phyloP scores from a whole-genome alignment of 1,139 yeast genomes.

The Schwanniomyces etchellsii region DNA sequence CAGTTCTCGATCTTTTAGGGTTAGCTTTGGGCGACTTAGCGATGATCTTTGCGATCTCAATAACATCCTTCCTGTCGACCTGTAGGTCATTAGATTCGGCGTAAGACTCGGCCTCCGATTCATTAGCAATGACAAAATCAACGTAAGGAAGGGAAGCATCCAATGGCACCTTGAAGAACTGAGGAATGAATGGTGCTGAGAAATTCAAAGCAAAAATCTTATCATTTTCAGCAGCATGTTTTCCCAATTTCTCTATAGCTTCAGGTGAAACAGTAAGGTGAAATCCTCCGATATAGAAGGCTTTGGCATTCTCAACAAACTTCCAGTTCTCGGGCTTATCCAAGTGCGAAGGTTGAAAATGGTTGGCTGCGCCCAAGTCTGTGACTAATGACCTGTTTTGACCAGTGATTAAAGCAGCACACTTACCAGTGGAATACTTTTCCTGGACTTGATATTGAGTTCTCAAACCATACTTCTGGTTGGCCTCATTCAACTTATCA shows the following conservation, averaged over 20 bases:
- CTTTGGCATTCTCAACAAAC: slow-evolving; percentile 72
- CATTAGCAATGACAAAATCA: slow-evolving; percentile 91
- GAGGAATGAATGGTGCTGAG: slow-evolving; percentile 95
- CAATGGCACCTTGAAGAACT: slow-evolving; percentile 89
- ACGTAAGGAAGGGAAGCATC: slow-evolving; percentile 79
- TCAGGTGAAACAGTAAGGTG: slow-evolving; percentile 97
- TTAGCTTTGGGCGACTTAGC: slow-evolving; percentile 78
- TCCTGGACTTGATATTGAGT: slow-evolving; percentile 80
- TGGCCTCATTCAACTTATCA: slow-evolving; percentile 76
- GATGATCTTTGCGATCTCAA: slow-evolving; percentile 74
- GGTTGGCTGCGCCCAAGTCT: slow-evolving; percentile 97
- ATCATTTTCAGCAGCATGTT: slow-evolving; percentile 82
- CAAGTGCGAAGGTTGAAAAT: slow-evolving; percentile 85
- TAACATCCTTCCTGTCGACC: slow-evolving; percentile 53
- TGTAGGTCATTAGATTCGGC: slow-evolving; percentile 75
- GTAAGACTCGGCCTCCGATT: slow-evolving; percentile 92
- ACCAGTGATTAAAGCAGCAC: slow-evolving; percentile 93
- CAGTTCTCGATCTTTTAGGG: slow-evolving; percentile 68
- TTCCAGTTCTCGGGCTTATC: slow-evolving; percentile 89
- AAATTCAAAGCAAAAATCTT: slow-evolving; percentile 83
- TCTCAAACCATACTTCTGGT: slow-evolving; percentile 79
- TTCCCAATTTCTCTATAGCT: slow-evolving; percentile 83
- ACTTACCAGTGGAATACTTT: slow-evolving; percentile 84
- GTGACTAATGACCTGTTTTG: slow-evolving; percentile 89
- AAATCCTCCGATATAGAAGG: slow-evolving; percentile 94